Percentiles rank a stretch among this genome's conserved stretches.
Conservation (phyloP, 2,329 filamentous ascomycete genomes). For the Fusarium nygamai region DNA sequence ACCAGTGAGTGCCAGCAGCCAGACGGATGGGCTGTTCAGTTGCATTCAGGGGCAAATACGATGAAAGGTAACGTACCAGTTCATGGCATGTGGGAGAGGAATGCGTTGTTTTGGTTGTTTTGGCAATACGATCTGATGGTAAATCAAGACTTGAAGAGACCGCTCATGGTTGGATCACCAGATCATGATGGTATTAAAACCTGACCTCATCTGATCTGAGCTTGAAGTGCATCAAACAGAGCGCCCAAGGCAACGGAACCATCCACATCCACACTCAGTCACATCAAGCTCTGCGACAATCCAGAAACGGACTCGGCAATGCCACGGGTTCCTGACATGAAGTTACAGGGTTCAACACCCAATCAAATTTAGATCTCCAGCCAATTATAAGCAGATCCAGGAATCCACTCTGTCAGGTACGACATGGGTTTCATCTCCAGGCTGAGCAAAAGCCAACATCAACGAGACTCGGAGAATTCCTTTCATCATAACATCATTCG, state of each 20-base stretch:
- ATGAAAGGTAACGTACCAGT: not conserved
- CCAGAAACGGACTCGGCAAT: constrained; percentile 24
- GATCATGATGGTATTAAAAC: constrained; percentile 5
- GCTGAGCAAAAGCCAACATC: not conserved
- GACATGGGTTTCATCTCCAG: constrained; percentile 11
- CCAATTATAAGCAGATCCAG: not conserved
- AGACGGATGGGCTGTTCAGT: not conserved
- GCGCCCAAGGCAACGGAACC: constrained; percentile 5
- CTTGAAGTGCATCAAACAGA: constrained; percentile 8
- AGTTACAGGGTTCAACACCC: constrained; percentile 6
- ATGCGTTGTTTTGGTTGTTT: not conserved
- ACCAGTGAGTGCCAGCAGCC: not conserved
- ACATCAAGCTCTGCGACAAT: constrained; percentile 24
- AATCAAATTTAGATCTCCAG: not conserved
- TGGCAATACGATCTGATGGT: not conserved
- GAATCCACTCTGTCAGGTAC: not conserved
- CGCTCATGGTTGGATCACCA: not conserved
- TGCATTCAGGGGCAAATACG: constrained; percentile 9
- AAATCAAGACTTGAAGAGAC: not conserved
- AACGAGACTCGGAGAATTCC: constrained; percentile 9
- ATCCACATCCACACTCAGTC: not conserved
- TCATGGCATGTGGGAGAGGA: not conserved
- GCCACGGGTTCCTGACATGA: constrained; percentile 36
- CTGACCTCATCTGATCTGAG: not conserved
- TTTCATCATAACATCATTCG: constrained; percentile 3